Conservation (phyloP, 176 grass and related monocot genomes). For the Aegilops speltoides region DNA sequence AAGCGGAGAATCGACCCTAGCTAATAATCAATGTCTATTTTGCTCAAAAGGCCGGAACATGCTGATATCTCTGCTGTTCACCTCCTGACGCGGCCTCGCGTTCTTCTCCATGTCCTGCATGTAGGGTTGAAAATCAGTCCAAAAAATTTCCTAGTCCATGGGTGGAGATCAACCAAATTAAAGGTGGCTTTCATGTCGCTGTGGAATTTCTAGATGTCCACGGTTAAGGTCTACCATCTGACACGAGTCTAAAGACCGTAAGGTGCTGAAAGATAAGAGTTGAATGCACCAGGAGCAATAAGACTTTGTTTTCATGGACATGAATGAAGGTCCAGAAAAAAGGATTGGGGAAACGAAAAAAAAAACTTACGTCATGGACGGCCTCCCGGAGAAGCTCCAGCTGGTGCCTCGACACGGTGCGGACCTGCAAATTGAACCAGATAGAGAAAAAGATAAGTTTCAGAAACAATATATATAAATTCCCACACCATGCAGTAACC, state of each 20-base stretch:
- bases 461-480: background rate
- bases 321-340: too few species aligned
- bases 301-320: too few species aligned
- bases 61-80: slow-evolving; percentile 43
- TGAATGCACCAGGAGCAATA: background rate
- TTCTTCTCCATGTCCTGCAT: slow-evolving; percentile 55
- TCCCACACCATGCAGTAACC: background rate
- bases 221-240: background rate
- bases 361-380: slow-evolving; percentile 62
- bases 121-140: background rate
- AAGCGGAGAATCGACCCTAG: background rate
- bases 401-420: slow-evolving; percentile 56
- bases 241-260: background rate
- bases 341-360: too few species aligned
- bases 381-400: slow-evolving; percentile 62
- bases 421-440: slow-evolving; percentile 36
- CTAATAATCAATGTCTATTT: background rate
- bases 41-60: slow-evolving; percentile 33
- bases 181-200: background rate
- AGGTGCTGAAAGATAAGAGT: background rate
- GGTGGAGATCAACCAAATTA: background rate
- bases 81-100: slow-evolving; percentile 59
- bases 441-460: background rate
- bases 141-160: background rate
- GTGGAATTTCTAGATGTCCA: background rate